Percentiles rank a stretch among this genome's conserved stretches.
Evolutionary conservation across 352 stramenopile species (phyloP).

Genomic region (Blastocystis sp.): DNA sequence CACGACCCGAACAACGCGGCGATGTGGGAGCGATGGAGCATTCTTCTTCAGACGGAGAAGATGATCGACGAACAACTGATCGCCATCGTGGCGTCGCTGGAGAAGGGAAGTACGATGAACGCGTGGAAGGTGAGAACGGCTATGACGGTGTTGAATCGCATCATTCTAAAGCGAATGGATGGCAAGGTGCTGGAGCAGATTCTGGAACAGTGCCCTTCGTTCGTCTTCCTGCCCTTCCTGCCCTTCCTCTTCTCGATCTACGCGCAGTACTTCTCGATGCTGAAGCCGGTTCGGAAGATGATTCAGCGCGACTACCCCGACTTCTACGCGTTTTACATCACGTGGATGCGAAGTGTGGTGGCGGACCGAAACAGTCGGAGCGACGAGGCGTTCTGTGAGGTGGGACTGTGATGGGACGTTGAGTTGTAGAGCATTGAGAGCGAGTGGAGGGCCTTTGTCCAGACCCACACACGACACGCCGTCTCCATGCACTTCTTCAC

Average conservation of each 20-base stretch:
- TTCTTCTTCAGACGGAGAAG: not conserved
- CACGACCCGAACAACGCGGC: not conserved
- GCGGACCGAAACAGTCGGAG: not conserved
- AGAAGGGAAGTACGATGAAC: not conserved
- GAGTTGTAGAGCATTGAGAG: not conserved
- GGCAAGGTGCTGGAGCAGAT: not conserved
- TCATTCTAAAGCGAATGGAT: not conserved
- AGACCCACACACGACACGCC: not conserved
- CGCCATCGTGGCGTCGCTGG: not conserved
- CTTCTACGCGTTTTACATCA: not conserved
- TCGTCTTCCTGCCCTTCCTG: constrained; percentile 4
- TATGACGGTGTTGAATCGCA: not conserved
- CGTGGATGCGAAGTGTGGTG: not conserved
- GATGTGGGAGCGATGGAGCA: not conserved
- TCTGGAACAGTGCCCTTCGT: not conserved
- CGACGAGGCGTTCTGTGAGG: not conserved
- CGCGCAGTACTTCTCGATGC: not conserved
- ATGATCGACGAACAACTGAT: not conserved
- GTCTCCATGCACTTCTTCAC: not conserved
- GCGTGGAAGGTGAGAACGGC: too few relatives aligned
- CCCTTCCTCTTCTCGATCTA: not conserved
- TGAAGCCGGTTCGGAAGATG: not conserved
- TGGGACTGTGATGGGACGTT: not conserved
- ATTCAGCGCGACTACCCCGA: not conserved
- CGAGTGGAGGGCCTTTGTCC: not conserved